Evolutionary conservation across 495 filamentous ascomycete species (phyloP).

Genomic region (Penicillium manginii): DNA sequence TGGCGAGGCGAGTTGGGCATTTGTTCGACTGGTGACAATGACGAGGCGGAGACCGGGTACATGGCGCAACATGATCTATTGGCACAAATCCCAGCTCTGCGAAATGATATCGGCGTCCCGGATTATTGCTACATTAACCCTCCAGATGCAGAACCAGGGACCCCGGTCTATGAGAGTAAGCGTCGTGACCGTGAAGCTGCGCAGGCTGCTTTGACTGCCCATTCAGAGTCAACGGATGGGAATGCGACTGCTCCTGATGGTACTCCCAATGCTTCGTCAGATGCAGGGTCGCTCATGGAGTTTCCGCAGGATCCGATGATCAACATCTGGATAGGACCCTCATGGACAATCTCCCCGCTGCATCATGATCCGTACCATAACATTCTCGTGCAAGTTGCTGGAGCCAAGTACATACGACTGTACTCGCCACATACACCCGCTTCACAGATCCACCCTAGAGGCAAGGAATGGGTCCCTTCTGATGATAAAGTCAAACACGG

Average conservation of each 20-base stretch:
- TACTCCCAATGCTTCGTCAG: slow-evolving; percentile 9
- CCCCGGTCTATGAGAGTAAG: slow-evolving; percentile 54
- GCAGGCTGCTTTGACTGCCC: not conserved
- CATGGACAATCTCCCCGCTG: slow-evolving; percentile 84
- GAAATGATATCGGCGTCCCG: slow-evolving; percentile 76
- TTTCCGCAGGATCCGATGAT: slow-evolving; percentile 45
- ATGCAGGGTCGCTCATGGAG: slow-evolving; percentile 13
- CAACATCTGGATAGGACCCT: slow-evolving; percentile 95
- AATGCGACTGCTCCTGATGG: not conserved
- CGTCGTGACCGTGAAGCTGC: slow-evolving; percentile 35
- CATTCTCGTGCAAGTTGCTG: slow-evolving; percentile 86
- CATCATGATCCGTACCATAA: slow-evolving; percentile 97
- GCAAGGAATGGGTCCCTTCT: slow-evolving; percentile 59
- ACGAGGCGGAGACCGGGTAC: slow-evolving; percentile 60
- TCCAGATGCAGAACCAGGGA: slow-evolving; percentile 46
- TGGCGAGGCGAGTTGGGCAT: slow-evolving; percentile 28
- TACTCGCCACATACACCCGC: slow-evolving; percentile 70
- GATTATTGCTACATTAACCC: slow-evolving; percentile 83
- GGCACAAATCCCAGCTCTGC: slow-evolving; percentile 75
- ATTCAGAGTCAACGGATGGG: not conserved
- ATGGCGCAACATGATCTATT: slow-evolving; percentile 92
- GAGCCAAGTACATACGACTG: slow-evolving; percentile 85
- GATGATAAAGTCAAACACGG: slow-evolving; percentile 21
- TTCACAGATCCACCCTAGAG: slow-evolving; percentile 65
- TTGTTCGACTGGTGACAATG: slow-evolving; percentile 12